These are phyloP conservation scores for Gossypium anomalum DNA, from an alignment of 345 rosid species.

Conservation along the genomic window DNA sequence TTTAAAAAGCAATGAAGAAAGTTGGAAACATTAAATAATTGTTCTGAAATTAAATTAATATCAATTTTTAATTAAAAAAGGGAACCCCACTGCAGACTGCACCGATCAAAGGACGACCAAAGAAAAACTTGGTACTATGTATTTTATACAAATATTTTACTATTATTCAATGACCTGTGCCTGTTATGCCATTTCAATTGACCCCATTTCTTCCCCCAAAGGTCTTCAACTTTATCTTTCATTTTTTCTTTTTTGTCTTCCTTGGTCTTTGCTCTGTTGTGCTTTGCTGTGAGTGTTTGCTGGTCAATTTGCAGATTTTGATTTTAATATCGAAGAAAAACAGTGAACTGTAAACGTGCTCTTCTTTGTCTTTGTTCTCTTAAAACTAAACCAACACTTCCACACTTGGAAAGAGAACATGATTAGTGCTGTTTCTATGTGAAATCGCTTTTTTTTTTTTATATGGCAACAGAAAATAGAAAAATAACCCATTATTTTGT, in stretches of 20 bases:
- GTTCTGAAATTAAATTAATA: neutral
- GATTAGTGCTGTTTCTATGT: conserved; percentile 38
- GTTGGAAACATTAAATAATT: conserved; percentile 24
- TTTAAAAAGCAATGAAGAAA: conserved; percentile 30
- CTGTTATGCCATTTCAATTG: neutral
- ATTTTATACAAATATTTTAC: neutral
- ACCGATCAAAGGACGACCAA: conserved; percentile 17
- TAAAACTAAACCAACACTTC: conserved; percentile 27
- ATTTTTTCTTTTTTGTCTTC: neutral
- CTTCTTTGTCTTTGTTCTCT: conserved; percentile 33
- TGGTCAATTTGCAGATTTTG: conserved; percentile 23
- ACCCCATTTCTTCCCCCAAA: conserved; percentile 27
- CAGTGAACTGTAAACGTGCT: conserved; percentile 62
- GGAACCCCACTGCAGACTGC: neutral
- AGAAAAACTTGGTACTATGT: neutral
- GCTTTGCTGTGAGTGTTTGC: conserved; percentile 35
- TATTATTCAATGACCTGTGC: conserved; percentile 25
- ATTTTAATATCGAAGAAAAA: conserved; percentile 26
- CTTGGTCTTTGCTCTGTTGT: conserved; percentile 33
- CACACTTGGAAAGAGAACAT: conserved; percentile 59
- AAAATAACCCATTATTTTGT: conserved; percentile 13
- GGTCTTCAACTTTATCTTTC: conserved; percentile 5
- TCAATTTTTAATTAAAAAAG: neutral
- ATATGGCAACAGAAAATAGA: neutral
- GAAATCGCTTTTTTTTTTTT: conserved; percentile 8